These are phyloP conservation scores for Saussurea involucrata DNA, from an alignment of 129 eudicot species.

Conservation along the genomic window DNA sequence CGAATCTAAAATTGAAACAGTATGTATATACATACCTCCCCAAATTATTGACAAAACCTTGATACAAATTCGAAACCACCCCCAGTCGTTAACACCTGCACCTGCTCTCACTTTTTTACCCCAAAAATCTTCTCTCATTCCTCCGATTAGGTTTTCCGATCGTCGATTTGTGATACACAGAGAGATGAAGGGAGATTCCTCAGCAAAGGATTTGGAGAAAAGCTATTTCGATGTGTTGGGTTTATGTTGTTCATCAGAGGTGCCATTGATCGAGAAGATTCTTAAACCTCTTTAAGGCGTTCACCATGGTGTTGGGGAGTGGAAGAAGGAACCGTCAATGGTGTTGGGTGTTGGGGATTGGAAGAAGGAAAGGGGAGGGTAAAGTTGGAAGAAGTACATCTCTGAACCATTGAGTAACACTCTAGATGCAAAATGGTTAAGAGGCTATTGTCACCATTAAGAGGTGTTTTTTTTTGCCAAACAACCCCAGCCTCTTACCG, in stretches of 20 bases:
- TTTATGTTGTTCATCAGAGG: slow-evolving; percentile 71
- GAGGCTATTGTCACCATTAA: no score
- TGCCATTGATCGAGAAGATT: slow-evolving; percentile 61
- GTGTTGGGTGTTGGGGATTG: no score
- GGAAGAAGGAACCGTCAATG: no score
- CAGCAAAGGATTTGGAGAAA: slow-evolving; percentile 34
- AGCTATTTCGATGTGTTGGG: slow-evolving; percentile 84
- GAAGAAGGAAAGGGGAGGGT: no score
- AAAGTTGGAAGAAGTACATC: no score
- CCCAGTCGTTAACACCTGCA: neutral
- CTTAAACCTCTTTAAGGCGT: slow-evolving; percentile 64
- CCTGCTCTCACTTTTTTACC: neutral
- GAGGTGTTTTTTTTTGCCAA: no score
- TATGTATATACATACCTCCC: neutral
- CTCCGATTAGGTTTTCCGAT: neutral
- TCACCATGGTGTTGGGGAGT: no score
- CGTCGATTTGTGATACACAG: neutral
- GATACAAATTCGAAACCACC: neutral
- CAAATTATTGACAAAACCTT: neutral
- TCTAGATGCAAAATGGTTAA: no score
- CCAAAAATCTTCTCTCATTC: neutral
- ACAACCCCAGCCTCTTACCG: no score
- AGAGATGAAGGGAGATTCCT: slow-evolving; percentile 11
- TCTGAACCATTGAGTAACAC: no score
- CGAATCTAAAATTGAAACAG: neutral